Conservation (phyloP, 129 eudicot species). For the Pittosporum tobira region DNA sequence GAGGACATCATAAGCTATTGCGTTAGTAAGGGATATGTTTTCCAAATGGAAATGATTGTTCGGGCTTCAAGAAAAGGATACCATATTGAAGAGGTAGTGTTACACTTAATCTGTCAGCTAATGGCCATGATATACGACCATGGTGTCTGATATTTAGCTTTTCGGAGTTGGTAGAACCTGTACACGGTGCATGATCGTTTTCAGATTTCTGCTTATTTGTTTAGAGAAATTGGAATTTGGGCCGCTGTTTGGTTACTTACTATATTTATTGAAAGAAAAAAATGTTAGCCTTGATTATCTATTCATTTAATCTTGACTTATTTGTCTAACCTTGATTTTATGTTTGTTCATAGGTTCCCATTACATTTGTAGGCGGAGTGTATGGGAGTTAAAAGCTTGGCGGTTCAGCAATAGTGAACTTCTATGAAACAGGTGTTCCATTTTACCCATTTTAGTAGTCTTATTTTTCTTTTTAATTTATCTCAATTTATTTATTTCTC, state of each 20-base stretch:
- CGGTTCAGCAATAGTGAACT: slow-evolving; percentile 91
- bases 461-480: no score
- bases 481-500: no score
- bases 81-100: slow-evolving; percentile 66
- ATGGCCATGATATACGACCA: neutral
- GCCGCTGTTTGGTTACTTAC: no score
- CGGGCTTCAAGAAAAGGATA: slow-evolving; percentile 85
- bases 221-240: no score
- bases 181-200: no score
- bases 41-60: slow-evolving; percentile 92
- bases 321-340: slow-evolving; percentile 1
- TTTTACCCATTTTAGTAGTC: no score
- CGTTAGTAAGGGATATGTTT: slow-evolving; percentile 84
- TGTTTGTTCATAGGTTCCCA: slow-evolving; percentile 56
- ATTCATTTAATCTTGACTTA: neutral
- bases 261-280: no score
- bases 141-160: neutral
- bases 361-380: slow-evolving; percentile 83
- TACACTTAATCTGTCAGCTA: slow-evolving; percentile 6
- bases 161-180: no score
- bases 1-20: slow-evolving; percentile 75
- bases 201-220: no score
- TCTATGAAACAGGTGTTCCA: no score
- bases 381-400: slow-evolving; percentile 95
- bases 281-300: neutral